Percentiles rank a stretch among this genome's conserved stretches.
Conservation (phyloP, 2,329 filamentous ascomycete species). For the Aspergillus tamarii region DNA sequence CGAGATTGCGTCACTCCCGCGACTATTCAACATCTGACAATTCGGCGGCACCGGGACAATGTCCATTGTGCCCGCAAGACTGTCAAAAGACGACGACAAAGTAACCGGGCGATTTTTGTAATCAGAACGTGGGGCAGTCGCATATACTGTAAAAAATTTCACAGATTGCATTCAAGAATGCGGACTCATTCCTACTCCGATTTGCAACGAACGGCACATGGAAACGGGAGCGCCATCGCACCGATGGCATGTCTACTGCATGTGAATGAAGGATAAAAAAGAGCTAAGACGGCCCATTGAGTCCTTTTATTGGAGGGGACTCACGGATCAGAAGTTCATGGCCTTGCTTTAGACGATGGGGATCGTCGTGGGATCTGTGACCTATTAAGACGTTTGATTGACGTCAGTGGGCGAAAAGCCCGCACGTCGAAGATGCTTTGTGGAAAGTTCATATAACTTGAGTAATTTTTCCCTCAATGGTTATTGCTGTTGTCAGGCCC, state of each 20-base stretch:
- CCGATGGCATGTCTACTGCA: neutral
- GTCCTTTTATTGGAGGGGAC: neutral
- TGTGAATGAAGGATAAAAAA: neutral
- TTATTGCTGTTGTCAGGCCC: neutral
- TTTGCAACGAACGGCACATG: neutral
- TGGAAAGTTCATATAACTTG: neutral
- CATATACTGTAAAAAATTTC: neutral
- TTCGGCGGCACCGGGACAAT: neutral
- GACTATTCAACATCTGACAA: neutral
- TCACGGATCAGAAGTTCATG: neutral
- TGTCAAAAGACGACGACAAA: neutral
- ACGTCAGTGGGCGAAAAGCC: conserved; percentile 16
- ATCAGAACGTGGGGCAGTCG: neutral
- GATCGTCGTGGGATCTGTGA: conserved; percentile 6
- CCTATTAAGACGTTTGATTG: conserved; percentile 14
- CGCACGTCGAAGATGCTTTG: neutral
- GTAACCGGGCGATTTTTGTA: neutral
- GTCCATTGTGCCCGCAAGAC: neutral
- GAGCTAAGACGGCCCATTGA: neutral
- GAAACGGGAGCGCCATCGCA: neutral
- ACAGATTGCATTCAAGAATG: neutral
- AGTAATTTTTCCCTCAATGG: neutral
- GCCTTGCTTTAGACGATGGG: conserved; percentile 2
- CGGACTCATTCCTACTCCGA: neutral
- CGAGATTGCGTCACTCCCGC: conserved; percentile 4